Base-by-base conservation (phyloP, 768 basidiomycete species). In the Podaxis sp. region DNA sequence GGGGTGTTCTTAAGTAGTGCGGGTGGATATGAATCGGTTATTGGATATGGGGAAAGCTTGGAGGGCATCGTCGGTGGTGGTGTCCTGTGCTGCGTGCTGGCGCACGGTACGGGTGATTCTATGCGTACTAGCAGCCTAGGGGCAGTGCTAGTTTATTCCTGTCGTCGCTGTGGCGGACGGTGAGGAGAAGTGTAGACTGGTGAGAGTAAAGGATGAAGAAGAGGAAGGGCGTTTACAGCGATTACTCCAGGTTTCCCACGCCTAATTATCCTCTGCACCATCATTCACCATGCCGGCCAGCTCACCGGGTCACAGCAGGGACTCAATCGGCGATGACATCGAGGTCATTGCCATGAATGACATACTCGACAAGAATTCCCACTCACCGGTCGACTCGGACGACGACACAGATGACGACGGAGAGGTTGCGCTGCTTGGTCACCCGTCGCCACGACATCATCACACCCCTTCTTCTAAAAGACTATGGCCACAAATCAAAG, bases 1-100 rank as follows among this genome's bases (percentile, higher is more conserved):
- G 89, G 79, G 1, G 82, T 81, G 66, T 78, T 84, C 77, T 84
- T 87, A 70, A 91, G 76, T 60, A 93, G 76, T 62, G 80, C 71
- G 44, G 89, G 89, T 64, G 82, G 84, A 63, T 86, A 77, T 65
- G 74, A 67, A n/a, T 80, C 72, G 52, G 82, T 82, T 41, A 74
- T 70, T 61, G 77, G 66, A 74, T 80, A 91, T 54, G 76, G 75
- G 60, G 77, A 72, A 60, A 90, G 78, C 73, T 78, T 85, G 61
- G 86, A 83, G 73, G 87, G 82, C 90, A 90, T 91, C 72, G 65
- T 48, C 48, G 28, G 20, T n/a, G 41, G 36, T 28, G 44, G 30
- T 20, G 58, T 46, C 50, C 33, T 24, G 30, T 40, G 55, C 44
- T 41, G 36, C 53, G n/a, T 30, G 22, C 38, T 50, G 44, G 53